phyloP scores from a whole-genome alignment of 371 early-diverging fungal genomes.

The Entomophthora muscae region DNA sequence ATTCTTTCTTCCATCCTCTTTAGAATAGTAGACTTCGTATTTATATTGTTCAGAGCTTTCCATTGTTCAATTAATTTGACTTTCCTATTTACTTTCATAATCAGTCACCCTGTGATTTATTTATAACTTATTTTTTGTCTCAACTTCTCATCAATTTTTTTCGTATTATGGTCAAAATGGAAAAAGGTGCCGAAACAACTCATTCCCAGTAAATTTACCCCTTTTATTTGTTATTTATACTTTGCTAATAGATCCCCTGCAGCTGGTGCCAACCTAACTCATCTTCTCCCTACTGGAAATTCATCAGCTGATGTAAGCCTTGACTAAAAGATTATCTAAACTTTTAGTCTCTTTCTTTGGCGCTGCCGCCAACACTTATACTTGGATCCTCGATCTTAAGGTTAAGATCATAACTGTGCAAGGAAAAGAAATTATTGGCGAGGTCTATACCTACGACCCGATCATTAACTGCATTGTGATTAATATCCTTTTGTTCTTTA shows the following conservation, averaged over 20 bases:
- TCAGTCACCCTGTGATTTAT: too few species aligned
- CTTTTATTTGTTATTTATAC: background rate
- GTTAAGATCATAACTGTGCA: conserved; percentile 29
- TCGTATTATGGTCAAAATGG: background rate
- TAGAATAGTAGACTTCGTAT: too few species aligned
- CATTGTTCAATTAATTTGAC: too few species aligned
- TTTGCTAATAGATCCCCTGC: background rate
- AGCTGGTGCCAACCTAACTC: background rate
- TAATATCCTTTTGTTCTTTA: background rate
- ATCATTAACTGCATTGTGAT: conserved; percentile 6
- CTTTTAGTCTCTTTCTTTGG: background rate
- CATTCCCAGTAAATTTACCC: background rate
- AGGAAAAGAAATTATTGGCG: conserved; percentile 32
- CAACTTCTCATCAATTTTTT: too few species aligned
- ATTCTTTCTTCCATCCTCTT: too few species aligned
- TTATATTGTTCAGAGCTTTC: too few species aligned
- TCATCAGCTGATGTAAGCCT: background rate
- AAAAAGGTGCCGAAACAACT: background rate
- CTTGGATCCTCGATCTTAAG: conserved; percentile 20
- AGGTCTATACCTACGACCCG: conserved; percentile 33
- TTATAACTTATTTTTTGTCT: too few species aligned
- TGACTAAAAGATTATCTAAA: background rate
- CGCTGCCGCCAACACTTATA: background rate
- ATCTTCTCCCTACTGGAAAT: background rate
- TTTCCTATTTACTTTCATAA: too few species aligned